Conservation (phyloP, 2,329 filamentous ascomycete genomes). For the Chrysoporthe puriensis region DNA sequence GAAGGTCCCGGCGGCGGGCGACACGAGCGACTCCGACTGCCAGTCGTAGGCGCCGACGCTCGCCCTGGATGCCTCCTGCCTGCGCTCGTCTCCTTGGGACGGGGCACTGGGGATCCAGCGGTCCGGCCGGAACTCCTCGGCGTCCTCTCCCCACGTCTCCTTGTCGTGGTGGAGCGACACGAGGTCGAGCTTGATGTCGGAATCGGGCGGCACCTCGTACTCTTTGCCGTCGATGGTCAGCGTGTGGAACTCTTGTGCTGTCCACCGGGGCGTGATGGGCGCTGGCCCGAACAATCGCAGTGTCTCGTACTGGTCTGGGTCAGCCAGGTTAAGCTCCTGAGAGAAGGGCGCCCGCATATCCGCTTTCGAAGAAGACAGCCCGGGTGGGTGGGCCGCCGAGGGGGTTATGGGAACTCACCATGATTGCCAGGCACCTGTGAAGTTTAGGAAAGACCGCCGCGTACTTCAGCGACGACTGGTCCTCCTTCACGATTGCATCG, state of each 20-base stretch:
- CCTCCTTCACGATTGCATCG: slow-evolving; percentile 6
- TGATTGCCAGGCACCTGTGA: slow-evolving; percentile 22
- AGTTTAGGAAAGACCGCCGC: slow-evolving; percentile 19
- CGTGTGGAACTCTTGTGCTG: slow-evolving; percentile 4
- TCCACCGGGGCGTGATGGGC: slow-evolving; percentile 12
- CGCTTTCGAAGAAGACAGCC: not conserved
- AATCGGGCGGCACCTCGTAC: slow-evolving; percentile 9
- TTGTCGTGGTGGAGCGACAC: slow-evolving; percentile 16
- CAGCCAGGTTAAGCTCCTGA: not conserved
- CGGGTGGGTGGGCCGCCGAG: too few relatives aligned
- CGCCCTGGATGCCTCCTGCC: not conserved
- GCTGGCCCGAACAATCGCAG: slow-evolving; percentile 21
- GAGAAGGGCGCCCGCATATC: not conserved
- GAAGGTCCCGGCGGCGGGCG: slow-evolving; percentile 5
- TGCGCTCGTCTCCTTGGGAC: not conserved
- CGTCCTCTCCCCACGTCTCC: slow-evolving; percentile 15
- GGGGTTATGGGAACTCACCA: slow-evolving; percentile 12
- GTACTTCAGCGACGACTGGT: slow-evolving; percentile 18
- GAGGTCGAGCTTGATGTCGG: slow-evolving; percentile 12
- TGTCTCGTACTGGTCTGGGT: slow-evolving; percentile 19
- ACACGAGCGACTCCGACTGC: slow-evolving; percentile 15
- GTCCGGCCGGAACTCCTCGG: slow-evolving; percentile 10
- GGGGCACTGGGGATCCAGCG: slow-evolving; percentile 16
- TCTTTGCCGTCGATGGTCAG: slow-evolving; percentile 15
- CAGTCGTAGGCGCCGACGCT: slow-evolving; percentile 8